Percentiles rank a stretch among this genome's conserved stretches.
Evolutionary conservation across 345 rosid species (phyloP).

Genomic region (Laguncularia racemosa): DNA sequence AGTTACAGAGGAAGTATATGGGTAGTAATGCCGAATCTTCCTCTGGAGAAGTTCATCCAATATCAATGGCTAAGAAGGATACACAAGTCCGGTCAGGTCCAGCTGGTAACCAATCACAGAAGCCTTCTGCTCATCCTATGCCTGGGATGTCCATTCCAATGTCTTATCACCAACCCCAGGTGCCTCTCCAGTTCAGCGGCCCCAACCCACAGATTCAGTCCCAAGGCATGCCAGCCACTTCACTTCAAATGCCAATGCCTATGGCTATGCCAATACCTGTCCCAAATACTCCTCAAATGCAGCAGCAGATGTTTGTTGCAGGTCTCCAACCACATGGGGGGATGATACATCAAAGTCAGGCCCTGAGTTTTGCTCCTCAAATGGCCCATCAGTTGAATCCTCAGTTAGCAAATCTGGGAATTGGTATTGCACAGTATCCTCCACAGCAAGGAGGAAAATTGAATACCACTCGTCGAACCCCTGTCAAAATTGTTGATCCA

Average conservation of each 20-base stretch:
- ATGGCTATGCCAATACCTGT: constrained; percentile 57
- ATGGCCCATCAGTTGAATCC: constrained; percentile 58
- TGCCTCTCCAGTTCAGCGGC: constrained; percentile 60
- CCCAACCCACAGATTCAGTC: constrained; percentile 73
- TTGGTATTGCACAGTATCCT: constrained; percentile 57
- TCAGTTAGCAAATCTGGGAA: constrained; percentile 64
- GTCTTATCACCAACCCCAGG: constrained; percentile 63
- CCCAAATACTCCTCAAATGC: constrained; percentile 65
- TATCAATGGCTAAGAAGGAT: constrained; percentile 46
- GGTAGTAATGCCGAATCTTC: constrained; percentile 32
- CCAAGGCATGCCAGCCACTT: constrained; percentile 42
- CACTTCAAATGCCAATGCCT: constrained; percentile 70
- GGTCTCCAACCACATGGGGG: constrained; percentile 73
- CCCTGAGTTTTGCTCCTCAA: constrained; percentile 52
- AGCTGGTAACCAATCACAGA: constrained; percentile 44
- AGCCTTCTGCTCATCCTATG: constrained; percentile 41
- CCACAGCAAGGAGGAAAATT: constrained; percentile 76
- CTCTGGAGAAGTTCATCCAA: constrained; percentile 34
- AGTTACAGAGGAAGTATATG: constrained; percentile 38
- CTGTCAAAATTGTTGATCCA: constrained; percentile 89
- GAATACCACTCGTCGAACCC: constrained; percentile 52
- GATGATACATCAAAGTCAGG: constrained; percentile 80
- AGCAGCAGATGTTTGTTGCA: constrained; percentile 58
- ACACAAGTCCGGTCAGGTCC: constrained; percentile 37
- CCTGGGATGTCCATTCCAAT: constrained; percentile 62